These are phyloP conservation scores for Helianthus annuus DNA, from an alignment of 129 eudicot genomes.

Conservation along the genomic window DNA sequence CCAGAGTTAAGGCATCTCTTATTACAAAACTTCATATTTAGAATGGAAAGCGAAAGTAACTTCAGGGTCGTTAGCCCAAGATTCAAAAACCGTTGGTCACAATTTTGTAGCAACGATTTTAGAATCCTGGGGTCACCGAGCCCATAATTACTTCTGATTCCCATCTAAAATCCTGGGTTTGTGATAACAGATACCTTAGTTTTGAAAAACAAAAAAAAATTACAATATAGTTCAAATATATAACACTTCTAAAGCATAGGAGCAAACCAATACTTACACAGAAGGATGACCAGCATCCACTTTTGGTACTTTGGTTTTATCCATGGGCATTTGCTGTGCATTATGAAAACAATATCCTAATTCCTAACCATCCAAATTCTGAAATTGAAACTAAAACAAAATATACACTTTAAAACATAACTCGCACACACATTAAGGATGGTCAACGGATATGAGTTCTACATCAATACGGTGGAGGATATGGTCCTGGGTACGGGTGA, in stretches of 20 bases:
- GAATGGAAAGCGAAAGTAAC: not conserved
- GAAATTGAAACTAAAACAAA: not conserved
- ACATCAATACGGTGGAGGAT: constrained; percentile 67
- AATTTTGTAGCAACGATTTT: not conserved
- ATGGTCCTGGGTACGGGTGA: constrained; percentile 47
- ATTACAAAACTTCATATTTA: not conserved
- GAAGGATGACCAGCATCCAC: not conserved
- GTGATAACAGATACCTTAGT: not conserved
- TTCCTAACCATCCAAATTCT: not conserved
- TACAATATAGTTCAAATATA: not conserved
- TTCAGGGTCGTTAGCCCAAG: not conserved
- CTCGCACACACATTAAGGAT: not conserved
- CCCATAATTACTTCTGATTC: not conserved
- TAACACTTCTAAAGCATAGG: not conserved
- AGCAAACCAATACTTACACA: not conserved
- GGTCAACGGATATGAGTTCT: constrained; percentile 9
- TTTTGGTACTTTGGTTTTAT: not conserved
- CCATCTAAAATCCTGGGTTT: not conserved
- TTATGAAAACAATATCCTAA: not conserved
- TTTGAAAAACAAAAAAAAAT: not conserved
- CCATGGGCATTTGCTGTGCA: not conserved
- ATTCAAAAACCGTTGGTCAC: not conserved
- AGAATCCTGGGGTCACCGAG: not conserved
- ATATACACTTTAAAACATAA: constrained; percentile 21
- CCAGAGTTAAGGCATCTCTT: too few relatives aligned